Conservation (phyloP, 306 rosid genomes). For the Quercus wislizeni region DNA sequence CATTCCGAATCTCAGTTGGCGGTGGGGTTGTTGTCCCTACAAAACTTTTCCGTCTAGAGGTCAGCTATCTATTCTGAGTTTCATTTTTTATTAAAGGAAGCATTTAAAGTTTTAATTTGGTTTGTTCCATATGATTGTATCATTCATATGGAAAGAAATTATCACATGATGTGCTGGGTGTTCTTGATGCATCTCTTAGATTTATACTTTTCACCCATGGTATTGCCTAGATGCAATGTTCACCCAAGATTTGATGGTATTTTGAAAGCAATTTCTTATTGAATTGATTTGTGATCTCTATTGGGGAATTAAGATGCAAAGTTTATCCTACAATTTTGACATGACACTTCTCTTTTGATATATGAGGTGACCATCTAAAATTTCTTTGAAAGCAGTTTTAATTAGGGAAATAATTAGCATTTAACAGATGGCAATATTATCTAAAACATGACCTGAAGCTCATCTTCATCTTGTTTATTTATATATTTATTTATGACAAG, state of each 20-base stretch:
- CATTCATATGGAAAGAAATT: not conserved
- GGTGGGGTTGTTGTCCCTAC: conserved; percentile 90
- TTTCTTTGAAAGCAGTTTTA: not conserved
- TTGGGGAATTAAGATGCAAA: not conserved
- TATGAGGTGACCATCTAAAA: not conserved
- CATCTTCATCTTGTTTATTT: not conserved
- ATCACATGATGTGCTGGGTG: conserved; percentile 7
- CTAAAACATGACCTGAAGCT: not conserved
- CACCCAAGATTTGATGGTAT: not conserved
- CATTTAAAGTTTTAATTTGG: not conserved
- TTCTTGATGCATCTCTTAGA: not conserved
- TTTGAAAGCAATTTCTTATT: not conserved
- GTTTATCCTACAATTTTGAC: not conserved
- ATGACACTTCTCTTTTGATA: not conserved
- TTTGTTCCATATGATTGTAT: not conserved
- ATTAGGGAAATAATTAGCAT: not conserved
- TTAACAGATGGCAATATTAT: not conserved
- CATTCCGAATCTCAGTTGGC: conserved; percentile 83
- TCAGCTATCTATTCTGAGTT: conserved; percentile 35
- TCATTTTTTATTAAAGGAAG: not conserved
- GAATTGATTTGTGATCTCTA: not conserved
- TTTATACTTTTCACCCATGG: not conserved
- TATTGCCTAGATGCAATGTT: not conserved
- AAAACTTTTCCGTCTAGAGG: conserved; percentile 87
- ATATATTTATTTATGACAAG: no score